Evolutionary conservation across 1,284 basidiomycete genomes (phyloP).

Genomic region (Irpex rosettiformis): DNA sequence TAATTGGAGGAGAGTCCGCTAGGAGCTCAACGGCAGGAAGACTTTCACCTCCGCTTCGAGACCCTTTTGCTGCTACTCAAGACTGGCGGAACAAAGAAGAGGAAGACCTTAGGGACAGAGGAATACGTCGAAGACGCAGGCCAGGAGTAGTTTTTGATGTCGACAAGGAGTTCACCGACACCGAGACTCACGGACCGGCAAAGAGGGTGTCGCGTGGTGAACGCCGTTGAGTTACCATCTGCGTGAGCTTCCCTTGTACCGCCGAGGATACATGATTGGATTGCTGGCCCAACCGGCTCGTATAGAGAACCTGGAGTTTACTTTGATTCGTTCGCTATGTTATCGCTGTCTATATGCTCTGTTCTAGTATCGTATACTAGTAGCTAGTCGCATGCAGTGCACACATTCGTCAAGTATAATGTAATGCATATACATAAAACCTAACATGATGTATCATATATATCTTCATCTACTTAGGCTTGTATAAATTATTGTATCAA

Average conservation of each 20-base stretch:
- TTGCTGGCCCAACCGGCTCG: background rate
- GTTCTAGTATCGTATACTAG: constrained; percentile 12
- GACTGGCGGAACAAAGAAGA: constrained; percentile 62
- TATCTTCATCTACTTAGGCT: background rate
- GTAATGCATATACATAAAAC: too few species aligned
- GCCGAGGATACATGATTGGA: background rate
- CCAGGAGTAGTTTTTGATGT: constrained; percentile 73
- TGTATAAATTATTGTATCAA: background rate
- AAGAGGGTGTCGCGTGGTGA: background rate
- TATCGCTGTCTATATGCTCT: constrained; percentile 15
- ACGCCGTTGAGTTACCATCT: constrained; percentile 1
- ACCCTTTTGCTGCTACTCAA: constrained; percentile 57
- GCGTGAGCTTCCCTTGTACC: too few species aligned
- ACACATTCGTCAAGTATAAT: too few species aligned
- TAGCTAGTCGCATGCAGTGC: background rate
- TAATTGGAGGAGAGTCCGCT: constrained; percentile 68
- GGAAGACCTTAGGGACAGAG: constrained; percentile 35
- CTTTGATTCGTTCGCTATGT: constrained; percentile 11
- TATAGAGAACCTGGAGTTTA: background rate
- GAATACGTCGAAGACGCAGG: constrained; percentile 45
- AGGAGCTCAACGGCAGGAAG: constrained; percentile 52
- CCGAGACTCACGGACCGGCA: constrained; percentile 9
- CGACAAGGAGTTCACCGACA: constrained; percentile 33
- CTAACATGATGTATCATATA: constrained; percentile 16
- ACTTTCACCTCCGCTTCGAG: constrained; percentile 55